Evolutionary conservation across 2,329 filamentous ascomycete genomes (phyloP), one percentile per base, ranked within the genome.

Genomic region (Pseudogymnoascus sp.): DNA sequence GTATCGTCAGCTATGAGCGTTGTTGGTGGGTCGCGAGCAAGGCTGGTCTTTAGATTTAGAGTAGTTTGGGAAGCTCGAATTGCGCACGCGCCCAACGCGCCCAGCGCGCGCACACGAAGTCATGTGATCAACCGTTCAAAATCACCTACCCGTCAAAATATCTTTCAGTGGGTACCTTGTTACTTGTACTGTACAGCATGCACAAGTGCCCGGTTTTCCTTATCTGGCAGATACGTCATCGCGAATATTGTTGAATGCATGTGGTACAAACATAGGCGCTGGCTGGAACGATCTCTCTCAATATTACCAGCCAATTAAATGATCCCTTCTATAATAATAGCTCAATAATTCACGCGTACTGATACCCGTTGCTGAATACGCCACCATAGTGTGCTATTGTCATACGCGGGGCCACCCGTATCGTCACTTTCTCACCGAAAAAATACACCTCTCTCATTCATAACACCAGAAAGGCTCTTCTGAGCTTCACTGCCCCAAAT

Each of bases 401-500:
- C 47, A 54, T 32, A 32, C 47, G 47, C 28, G 47, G 47, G 28
- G n/a, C 47, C 28, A 16, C 9, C 47, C 47, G 28, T 54, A 50
- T 34, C n/a, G 5, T 54, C 47, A 20, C 16, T 54, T 43, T 54
- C 47, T 54, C 28, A 20, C 9, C 7, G 47, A 54, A 54, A 54
- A 54, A 54, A 54, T 30, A 32, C 28, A 32, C 28, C n/a, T 32
- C 28, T 20, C n/a, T 54, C 47, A 54, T 20, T 54, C 47, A 54
- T 34, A 54, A 34, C 47, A 54, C 28, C 11, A 3, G n/a, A 54
- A 54, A 32, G 25, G n/a, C 47, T 54, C 16, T 54, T 20, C 43
- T 54, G 16, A 54, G 28, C 12, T 32, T 34, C 28, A 54, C 47
- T 5, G 47, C 47, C 28, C 28, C 28, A 54, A 54, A 97, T 97